Evolutionary conservation across 495 filamentous ascomycete genomes (phyloP).

Genomic region (Neurospora sp.): DNA sequence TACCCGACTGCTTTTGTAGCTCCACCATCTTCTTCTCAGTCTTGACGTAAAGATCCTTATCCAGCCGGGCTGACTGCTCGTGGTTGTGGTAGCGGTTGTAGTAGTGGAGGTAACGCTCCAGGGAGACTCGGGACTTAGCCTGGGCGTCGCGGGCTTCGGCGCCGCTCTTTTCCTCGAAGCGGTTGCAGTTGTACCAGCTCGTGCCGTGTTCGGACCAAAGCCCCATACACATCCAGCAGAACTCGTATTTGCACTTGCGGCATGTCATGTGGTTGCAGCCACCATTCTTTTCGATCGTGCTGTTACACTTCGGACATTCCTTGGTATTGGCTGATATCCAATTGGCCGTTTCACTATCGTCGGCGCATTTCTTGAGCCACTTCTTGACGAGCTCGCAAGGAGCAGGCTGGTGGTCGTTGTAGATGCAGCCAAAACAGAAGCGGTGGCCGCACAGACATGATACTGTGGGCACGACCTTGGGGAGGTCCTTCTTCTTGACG

Average conservation of each 20-base stretch:
- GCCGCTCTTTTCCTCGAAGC: constrained; percentile 92
- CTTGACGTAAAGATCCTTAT: constrained; percentile 91
- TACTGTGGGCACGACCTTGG: constrained; percentile 80
- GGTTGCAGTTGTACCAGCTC: constrained; percentile 99
- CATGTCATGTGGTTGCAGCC: constrained; percentile 99
- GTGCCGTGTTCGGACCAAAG: constrained; percentile 97
- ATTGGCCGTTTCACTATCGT: constrained; percentile 96
- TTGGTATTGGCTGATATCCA: constrained; percentile 99
- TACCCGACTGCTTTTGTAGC: constrained; percentile 80
- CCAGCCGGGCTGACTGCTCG: constrained; percentile 92
- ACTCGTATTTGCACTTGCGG: constrained; percentile 95
- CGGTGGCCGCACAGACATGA: constrained; percentile 69
- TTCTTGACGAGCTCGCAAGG: constrained; percentile 87
- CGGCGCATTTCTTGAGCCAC: constrained; percentile 97
- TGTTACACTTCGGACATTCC: constrained; percentile 89
- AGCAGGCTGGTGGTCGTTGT: constrained; percentile 85
- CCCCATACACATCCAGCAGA: constrained; percentile 99
- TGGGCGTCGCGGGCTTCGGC: constrained; percentile 82
- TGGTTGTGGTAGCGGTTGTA: constrained; percentile 99
- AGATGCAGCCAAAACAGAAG: constrained; percentile 96
- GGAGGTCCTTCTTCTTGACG: constrained; percentile 75
- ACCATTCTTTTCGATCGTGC: constrained; percentile 98
- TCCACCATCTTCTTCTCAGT: constrained; percentile 99
- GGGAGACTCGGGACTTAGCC: constrained; percentile 74
- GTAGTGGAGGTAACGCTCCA: constrained; percentile 94